phyloP scores from a whole-genome alignment of 2,329 filamentous ascomycete species.

The Penicillium brasilianum region DNA sequence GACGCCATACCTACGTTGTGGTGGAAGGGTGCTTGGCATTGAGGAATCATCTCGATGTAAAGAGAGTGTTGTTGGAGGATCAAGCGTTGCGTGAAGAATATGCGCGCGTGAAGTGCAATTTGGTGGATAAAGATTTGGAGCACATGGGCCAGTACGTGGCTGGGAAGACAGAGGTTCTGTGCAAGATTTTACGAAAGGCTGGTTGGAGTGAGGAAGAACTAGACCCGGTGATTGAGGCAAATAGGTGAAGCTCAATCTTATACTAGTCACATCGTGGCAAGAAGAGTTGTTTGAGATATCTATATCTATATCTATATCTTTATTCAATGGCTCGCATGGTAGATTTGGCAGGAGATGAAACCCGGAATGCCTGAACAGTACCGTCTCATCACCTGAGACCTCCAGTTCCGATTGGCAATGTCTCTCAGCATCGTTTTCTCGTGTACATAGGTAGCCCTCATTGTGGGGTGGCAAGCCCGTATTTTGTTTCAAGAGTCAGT shows the following conservation, averaged over 20 bases:
- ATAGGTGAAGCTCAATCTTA: not conserved
- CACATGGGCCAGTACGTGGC: slow-evolving; percentile 10
- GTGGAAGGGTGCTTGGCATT: slow-evolving; percentile 10
- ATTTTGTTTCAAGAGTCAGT: slow-evolving; percentile 6
- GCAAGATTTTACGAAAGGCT: slow-evolving; percentile 15
- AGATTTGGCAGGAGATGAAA: too few species aligned
- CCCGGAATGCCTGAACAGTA: too few species aligned
- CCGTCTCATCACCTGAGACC: not conserved
- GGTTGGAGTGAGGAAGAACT: slow-evolving; percentile 9
- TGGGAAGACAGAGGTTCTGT: slow-evolving; percentile 11
- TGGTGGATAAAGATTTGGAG: slow-evolving; percentile 3
- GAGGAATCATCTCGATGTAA: slow-evolving; percentile 17
- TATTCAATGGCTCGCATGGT: too few species aligned
- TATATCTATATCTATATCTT: too few species aligned
- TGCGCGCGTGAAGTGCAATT: slow-evolving; percentile 4
- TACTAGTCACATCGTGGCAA: too few species aligned
- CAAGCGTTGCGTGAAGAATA: slow-evolving; percentile 13
- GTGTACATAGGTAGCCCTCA: not conserved
- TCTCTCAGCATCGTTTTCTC: not conserved
- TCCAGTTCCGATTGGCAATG: not conserved
- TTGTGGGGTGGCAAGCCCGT: slow-evolving; percentile 1
- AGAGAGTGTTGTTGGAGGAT: slow-evolving; percentile 11
- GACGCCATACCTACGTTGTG: slow-evolving; percentile 13
- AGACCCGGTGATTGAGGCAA: not conserved
- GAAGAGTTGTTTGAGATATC: too few species aligned